Conservation (phyloP, 345 rosid species). For the Anacardium occidentale region DNA sequence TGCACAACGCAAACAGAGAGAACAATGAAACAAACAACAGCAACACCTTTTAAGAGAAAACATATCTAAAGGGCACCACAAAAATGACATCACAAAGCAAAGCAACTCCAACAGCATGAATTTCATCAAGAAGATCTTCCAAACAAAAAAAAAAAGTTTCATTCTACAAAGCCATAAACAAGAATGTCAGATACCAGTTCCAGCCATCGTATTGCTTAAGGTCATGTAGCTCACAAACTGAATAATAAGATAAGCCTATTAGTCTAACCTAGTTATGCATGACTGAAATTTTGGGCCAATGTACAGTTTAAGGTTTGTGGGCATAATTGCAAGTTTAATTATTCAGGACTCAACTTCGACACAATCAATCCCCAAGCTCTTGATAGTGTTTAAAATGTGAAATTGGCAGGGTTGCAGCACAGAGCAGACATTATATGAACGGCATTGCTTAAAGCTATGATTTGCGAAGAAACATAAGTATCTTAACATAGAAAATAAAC, state of each 20-base stretch:
- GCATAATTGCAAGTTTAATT: neutral
- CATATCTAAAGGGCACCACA: neutral
- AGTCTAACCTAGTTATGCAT: neutral
- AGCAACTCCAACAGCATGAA: neutral
- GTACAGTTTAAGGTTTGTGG: neutral
- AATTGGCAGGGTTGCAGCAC: neutral
- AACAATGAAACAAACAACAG: neutral
- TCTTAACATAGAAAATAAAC: neutral
- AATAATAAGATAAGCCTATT: neutral
- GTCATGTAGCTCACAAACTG: neutral
- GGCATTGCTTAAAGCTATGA: too few relatives aligned
- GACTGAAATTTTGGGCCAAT: neutral
- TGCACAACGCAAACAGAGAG: neutral
- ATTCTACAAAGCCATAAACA: neutral
- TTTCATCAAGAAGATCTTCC: too few relatives aligned
- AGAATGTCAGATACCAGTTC: neutral
- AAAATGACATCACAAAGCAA: neutral
- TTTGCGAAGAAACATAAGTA: too few relatives aligned
- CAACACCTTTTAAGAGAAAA: neutral
- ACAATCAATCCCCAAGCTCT: conserved; percentile 1
- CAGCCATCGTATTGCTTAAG: neutral
- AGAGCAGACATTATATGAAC: neutral
- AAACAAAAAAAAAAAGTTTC: neutral
- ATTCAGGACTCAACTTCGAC: neutral
- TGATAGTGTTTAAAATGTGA: neutral